These are phyloP conservation scores for Moniliella sp. DNA, from an alignment of 1,284 basidiomycete genomes.

Conservation along the genomic window DNA sequence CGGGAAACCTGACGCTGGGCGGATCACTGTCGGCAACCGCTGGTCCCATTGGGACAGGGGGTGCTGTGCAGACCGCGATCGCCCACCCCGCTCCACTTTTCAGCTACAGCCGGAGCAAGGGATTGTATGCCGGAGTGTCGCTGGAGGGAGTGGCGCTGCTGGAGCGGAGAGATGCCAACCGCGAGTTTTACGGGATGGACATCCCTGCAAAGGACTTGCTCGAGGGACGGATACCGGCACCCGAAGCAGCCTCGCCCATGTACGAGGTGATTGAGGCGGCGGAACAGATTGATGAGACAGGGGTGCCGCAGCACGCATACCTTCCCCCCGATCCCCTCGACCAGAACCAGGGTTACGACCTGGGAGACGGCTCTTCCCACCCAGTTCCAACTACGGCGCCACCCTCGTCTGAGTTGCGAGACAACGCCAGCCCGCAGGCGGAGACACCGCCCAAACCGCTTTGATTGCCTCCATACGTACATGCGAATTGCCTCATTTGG, in stretches of 20 bases:
- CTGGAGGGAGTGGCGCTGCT: conserved; percentile 86
- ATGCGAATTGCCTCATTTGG: too few species aligned
- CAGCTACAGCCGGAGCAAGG: conserved; percentile 84
- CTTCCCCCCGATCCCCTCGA: too few species aligned
- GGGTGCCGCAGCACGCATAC: conserved; percentile 57
- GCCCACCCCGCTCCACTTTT: conserved; percentile 90
- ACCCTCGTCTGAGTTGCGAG: too few species aligned
- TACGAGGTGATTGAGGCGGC: conserved; percentile 59
- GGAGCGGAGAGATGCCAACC: conserved; percentile 58
- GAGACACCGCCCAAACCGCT: too few species aligned
- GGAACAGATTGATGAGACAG: conserved; percentile 41
- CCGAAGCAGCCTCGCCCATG: conserved; percentile 73
- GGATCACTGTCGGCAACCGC: conserved; percentile 21
- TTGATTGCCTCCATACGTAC: too few species aligned
- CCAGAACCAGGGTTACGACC: too few species aligned
- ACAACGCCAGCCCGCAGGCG: too few species aligned
- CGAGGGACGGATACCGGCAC: conserved; percentile 73
- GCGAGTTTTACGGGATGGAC: conserved; percentile 74
- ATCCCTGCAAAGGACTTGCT: conserved; percentile 76
- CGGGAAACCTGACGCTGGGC: conserved; percentile 34
- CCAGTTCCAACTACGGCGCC: too few species aligned
- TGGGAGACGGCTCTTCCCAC: too few species aligned
- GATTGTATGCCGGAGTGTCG: conserved; percentile 62
- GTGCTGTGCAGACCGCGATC: conserved; percentile 41
- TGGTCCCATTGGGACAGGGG: conserved; percentile 43